Conservation (phyloP, 23 red algal genomes). For the Gracilaria gracilis region DNA sequence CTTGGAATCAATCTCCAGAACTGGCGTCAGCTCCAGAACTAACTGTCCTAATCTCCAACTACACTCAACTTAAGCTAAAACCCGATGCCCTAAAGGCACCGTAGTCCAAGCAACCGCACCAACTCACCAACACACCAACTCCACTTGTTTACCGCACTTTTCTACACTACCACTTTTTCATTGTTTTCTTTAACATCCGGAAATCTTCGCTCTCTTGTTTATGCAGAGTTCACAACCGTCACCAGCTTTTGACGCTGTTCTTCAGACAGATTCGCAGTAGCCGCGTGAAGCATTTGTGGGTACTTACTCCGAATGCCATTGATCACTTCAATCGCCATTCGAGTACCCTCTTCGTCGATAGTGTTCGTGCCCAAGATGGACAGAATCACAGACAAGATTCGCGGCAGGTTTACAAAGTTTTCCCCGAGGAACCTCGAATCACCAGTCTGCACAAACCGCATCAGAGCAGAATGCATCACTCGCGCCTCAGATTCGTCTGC, state of each 20-base stretch:
- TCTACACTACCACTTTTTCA: slow-evolving; percentile 36
- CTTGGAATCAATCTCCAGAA: background rate
- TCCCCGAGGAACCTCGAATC: slow-evolving; percentile 65
- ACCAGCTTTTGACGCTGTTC: slow-evolving; percentile 67
- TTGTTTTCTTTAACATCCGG: slow-evolving; percentile 19
- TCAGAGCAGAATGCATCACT: slow-evolving; percentile 66
- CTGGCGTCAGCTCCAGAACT: background rate
- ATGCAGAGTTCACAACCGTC: slow-evolving; percentile 35
- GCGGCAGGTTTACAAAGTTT: slow-evolving; percentile 50
- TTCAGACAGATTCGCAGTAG: slow-evolving; percentile 56
- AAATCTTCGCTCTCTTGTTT: slow-evolving; percentile 30
- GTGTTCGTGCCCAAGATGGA: slow-evolving; percentile 50
- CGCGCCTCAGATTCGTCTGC: slow-evolving; percentile 82
- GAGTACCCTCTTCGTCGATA: slow-evolving; percentile 52
- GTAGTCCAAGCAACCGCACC: background rate
- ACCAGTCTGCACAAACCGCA: slow-evolving; percentile 57
- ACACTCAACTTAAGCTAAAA: background rate
- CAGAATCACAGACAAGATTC: slow-evolving; percentile 58
- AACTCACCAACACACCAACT: slow-evolving; percentile 22
- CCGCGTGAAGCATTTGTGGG: slow-evolving; percentile 64
- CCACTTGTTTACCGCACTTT: slow-evolving; percentile 34
- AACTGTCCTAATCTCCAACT: background rate
- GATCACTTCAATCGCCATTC: slow-evolving; percentile 58
- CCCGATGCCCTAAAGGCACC: background rate
- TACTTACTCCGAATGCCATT: slow-evolving; percentile 54